phyloP scores from a whole-genome alignment of 139 green algal species.

The Chlamydomonas schloesseri region DNA sequence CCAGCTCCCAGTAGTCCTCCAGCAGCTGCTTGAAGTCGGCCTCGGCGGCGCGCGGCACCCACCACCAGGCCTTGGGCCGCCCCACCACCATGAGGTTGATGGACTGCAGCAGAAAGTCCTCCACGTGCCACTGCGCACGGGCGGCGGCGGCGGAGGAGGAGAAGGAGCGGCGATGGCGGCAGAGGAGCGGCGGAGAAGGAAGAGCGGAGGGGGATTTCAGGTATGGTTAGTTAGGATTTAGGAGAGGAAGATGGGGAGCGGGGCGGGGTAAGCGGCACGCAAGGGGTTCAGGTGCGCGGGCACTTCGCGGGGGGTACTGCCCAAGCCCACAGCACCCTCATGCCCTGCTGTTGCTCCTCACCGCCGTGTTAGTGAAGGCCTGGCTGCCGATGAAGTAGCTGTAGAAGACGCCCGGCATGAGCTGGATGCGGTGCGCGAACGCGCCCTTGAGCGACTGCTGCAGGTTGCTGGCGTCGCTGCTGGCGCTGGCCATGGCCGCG shows the following conservation, averaged over 20 bases:
- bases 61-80: constrained; percentile 42
- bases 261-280: too few relatives aligned
- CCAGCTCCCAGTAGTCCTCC: constrained; percentile 30
- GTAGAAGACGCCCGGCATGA: constrained; percentile 41
- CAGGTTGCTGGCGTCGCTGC: not conserved
- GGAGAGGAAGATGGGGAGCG: too few relatives aligned
- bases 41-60: constrained; percentile 30
- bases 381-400: constrained; percentile 39
- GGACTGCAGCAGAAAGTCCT: constrained; percentile 48
- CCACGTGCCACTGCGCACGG: constrained; percentile 46
- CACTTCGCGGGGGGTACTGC: too few relatives aligned
- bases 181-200: not conserved
- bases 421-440: constrained; percentile 13
- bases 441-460: not conserved
- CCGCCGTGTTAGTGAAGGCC: constrained; percentile 42
- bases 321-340: too few relatives aligned
- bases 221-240: too few relatives aligned
- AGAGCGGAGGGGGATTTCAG: not conserved
- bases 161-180: not conserved
- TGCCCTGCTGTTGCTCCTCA: too few relatives aligned
- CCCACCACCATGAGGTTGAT: constrained; percentile 42
- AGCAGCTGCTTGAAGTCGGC: constrained; percentile 17
- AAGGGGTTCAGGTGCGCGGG: too few relatives aligned
- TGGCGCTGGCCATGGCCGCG: too few relatives aligned
- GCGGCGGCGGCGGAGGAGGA: too few relatives aligned